Percentiles rank a stretch among this genome's conserved stretches.
Evolutionary conservation across 371 early-diverging fungal species (phyloP).

Genomic region (Mortierella sp.): DNA sequence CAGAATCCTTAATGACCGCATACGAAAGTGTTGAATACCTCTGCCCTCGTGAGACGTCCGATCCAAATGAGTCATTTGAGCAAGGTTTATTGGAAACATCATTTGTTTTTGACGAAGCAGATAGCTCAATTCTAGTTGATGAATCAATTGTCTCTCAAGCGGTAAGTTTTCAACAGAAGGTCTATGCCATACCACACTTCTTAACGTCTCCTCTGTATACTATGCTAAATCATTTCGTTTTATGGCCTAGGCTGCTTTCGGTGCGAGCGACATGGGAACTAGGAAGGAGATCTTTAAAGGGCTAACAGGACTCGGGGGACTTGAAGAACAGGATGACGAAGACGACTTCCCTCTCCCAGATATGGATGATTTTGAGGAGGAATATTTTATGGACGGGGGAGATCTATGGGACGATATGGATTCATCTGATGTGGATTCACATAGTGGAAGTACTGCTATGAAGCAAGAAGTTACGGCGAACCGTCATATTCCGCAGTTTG

Average conservation of each 20-base stretch:
- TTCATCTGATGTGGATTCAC: slow-evolving; percentile 10
- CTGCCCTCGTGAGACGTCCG: slow-evolving; percentile 19
- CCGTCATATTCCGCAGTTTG: slow-evolving; percentile 63
- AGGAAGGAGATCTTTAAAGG: slow-evolving; percentile 31
- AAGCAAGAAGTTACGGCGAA: background rate
- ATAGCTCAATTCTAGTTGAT: slow-evolving; percentile 41
- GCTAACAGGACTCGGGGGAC: slow-evolving; percentile 26
- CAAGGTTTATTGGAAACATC: slow-evolving; percentile 21
- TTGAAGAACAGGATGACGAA: slow-evolving; percentile 40
- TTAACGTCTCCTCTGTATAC: slow-evolving; percentile 2
- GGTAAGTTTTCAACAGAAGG: slow-evolving; percentile 19
- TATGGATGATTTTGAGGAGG: slow-evolving; percentile 35
- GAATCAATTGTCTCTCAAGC: slow-evolving; percentile 46
- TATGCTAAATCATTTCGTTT: background rate
- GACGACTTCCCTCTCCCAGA: slow-evolving; percentile 32
- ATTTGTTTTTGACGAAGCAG: slow-evolving; percentile 36
- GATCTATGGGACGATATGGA: slow-evolving; percentile 35
- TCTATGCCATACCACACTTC: background rate
- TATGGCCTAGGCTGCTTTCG: background rate
- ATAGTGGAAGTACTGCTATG: background rate
- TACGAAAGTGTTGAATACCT: slow-evolving; percentile 39
- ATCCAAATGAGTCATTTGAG: slow-evolving; percentile 7
- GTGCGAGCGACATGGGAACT: slow-evolving; percentile 18
- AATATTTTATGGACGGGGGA: slow-evolving; percentile 34
- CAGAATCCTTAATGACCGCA: slow-evolving; percentile 23